These are phyloP conservation scores for Leccinum incarnatum DNA, from an alignment of 768 basidiomycete species.

Conservation along the genomic window DNA sequence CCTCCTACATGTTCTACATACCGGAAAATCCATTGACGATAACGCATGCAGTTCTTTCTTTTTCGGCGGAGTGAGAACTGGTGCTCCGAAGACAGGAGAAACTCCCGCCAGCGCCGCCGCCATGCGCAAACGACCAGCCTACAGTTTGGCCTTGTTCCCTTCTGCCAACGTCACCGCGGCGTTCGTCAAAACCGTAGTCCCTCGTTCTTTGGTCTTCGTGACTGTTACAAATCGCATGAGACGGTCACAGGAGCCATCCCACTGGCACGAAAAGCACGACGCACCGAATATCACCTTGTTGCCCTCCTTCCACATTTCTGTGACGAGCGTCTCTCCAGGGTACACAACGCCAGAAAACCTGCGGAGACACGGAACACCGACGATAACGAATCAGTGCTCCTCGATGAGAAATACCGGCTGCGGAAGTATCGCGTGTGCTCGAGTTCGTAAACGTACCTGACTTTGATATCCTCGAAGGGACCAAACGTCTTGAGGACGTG, in stretches of 20 bases:
- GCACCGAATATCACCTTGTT: slow-evolving; percentile 86
- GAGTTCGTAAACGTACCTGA: slow-evolving; percentile 51
- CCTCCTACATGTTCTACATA: neutral
- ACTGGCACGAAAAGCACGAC: slow-evolving; percentile 32
- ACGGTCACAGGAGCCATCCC: slow-evolving; percentile 1
- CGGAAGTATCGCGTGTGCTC: neutral
- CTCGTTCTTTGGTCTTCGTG: slow-evolving; percentile 86
- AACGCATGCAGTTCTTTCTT: neutral
- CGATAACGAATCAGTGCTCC: neutral
- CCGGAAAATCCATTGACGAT: neutral
- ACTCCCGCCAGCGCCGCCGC: too few species aligned
- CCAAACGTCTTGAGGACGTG: slow-evolving; percentile 89
- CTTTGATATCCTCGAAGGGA: slow-evolving; percentile 89
- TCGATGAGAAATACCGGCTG: neutral
- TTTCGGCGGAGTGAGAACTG: neutral
- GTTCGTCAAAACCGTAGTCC: slow-evolving; percentile 64
- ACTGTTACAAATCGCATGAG: slow-evolving; percentile 39
- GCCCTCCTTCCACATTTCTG: slow-evolving; percentile 98
- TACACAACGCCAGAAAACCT: slow-evolving; percentile 90
- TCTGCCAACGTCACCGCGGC: slow-evolving; percentile 76
- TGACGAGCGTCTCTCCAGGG: slow-evolving; percentile 93
- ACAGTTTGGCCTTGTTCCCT: slow-evolving; percentile 60
- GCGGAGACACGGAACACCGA: neutral
- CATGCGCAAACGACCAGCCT: slow-evolving; percentile 8
- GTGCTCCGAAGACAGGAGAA: neutral